Base-by-base conservation (phyloP, 225 moss, liverwort and hornwort genomes). In the Ulota crispa region DNA sequence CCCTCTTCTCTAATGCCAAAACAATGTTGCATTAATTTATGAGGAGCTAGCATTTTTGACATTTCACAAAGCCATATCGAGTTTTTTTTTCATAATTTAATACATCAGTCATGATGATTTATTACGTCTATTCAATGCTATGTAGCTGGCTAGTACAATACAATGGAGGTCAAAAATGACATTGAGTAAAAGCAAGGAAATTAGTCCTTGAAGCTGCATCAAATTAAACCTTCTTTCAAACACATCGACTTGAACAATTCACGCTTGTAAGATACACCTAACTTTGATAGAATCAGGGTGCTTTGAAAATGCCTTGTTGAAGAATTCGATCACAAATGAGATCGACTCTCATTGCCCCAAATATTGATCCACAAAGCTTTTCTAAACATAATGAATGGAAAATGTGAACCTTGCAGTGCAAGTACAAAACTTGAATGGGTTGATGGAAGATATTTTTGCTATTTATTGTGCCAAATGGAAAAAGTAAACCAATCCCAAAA, bases 341-440 rank as follows among this genome's bases (percentile, higher is more conserved):
- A 47, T 0, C 6, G 9, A 70, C 62, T 78, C 77, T 85, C 83
- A 85, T 83, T 92, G 91, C 24, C 93, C 91, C 11, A 92, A 92
- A 70, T 92, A 99, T 39, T 87, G 85, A 79, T 99, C 95, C 54
- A 99, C 95, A 11, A 92, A 79, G 36, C 83, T 71, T 83, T 99
- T 99, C n/a, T n/a, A n/a, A n/a, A n/a, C n/a, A n/a, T 60, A 42
- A 41, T 74, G 60, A 27, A 74, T 73, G 75, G 42, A 41, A 14
- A 26, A 57, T 10, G 9, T 39, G 39, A 39, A 21, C 55, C 55
- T 23, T 55, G 23, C 0, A 3, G 54, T 55, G 8, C 23, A 55
- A 20, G 54, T 55, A 8, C 43, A 43, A 13, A 43, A 13, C 13
- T 13, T 43, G 43, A 43, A 43, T 43, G 43, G 13, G 43, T 43